Evolutionary conservation across 129 eudicot species (phyloP).

Genomic region (Artemisia argyi): DNA sequence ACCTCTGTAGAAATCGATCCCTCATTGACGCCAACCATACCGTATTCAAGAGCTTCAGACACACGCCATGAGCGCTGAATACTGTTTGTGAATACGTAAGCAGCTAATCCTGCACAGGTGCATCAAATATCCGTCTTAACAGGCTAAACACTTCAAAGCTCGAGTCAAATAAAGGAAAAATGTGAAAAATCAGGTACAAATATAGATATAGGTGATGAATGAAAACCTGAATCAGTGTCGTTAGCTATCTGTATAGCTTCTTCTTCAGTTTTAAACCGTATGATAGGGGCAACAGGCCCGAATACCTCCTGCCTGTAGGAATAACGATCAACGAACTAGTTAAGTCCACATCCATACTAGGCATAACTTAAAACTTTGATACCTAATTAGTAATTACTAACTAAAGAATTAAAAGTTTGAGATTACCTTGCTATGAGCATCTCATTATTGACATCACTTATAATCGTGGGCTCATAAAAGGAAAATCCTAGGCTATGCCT

Average conservation of each 20-base stretch:
- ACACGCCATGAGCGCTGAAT: slow-evolving; percentile 84
- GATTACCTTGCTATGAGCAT: slow-evolving; percentile 83
- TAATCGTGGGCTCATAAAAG: slow-evolving; percentile 84
- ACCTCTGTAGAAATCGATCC: slow-evolving; percentile 93
- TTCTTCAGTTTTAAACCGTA: slow-evolving; percentile 81
- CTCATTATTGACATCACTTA: slow-evolving; percentile 75
- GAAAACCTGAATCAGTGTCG: slow-evolving; percentile 90
- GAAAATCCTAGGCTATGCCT: slow-evolving; percentile 80
- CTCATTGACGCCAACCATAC: slow-evolving; percentile 90
- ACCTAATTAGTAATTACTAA: too few species aligned
- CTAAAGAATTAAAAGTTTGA: neutral
- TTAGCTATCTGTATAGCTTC: slow-evolving; percentile 93
- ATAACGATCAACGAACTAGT: slow-evolving; percentile 8
- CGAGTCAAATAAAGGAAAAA: neutral
- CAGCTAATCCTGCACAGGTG: slow-evolving; percentile 74
- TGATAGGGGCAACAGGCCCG: slow-evolving; percentile 97
- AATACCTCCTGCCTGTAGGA: slow-evolving; percentile 78
- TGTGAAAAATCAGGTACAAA: slow-evolving; percentile 2
- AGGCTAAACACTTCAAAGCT: neutral
- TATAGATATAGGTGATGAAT: slow-evolving; percentile 1
- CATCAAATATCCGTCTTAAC: slow-evolving; percentile 2
- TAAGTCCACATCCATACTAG: slow-evolving; percentile 8
- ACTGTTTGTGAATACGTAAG: slow-evolving; percentile 69
- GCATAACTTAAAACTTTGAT: neutral
- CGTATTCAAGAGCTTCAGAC: slow-evolving; percentile 93